A percentile compares a stretch with the other conserved stretches of the same genome.
Conservation (phyloP, 257 asterid genomes). For the Capsicum rhomboideum region DNA sequence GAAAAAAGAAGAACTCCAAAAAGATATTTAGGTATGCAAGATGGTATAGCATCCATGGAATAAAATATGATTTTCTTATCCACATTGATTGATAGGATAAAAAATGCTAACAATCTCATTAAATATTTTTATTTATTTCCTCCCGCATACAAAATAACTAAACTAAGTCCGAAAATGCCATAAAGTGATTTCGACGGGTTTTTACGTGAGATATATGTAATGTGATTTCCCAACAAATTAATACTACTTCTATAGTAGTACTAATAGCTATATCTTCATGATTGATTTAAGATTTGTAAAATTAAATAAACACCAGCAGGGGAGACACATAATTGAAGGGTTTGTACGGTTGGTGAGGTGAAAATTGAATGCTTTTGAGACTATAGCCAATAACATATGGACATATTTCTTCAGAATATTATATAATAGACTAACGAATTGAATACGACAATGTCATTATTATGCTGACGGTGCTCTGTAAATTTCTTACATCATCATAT, state of each 20-base stretch:
- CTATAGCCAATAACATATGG: not conserved
- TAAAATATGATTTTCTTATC: too few species aligned
- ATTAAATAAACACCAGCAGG: not conserved
- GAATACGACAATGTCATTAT: not conserved
- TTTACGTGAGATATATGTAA: not conserved
- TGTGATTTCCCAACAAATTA: not conserved
- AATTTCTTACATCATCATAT: too few species aligned
- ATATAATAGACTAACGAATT: not conserved
- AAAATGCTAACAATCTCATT: too few species aligned
- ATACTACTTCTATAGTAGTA: not conserved
- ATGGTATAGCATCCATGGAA: too few species aligned
- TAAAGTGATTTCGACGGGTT: too few species aligned
- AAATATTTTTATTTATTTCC: too few species aligned
- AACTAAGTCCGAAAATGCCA: too few species aligned
- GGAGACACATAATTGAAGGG: not conserved
- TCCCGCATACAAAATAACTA: too few species aligned
- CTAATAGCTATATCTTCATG: not conserved
- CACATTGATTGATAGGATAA: too few species aligned
- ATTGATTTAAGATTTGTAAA: not conserved
- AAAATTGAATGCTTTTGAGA: not conserved
- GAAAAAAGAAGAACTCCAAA: too few species aligned
- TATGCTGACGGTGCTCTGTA: too few species aligned
- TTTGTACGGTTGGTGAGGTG: not conserved
- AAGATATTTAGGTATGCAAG: too few species aligned
- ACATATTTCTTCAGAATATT: not conserved